phyloP scores from a whole-genome alignment of 345 rosid species.

The Turnera subulata region DNA sequence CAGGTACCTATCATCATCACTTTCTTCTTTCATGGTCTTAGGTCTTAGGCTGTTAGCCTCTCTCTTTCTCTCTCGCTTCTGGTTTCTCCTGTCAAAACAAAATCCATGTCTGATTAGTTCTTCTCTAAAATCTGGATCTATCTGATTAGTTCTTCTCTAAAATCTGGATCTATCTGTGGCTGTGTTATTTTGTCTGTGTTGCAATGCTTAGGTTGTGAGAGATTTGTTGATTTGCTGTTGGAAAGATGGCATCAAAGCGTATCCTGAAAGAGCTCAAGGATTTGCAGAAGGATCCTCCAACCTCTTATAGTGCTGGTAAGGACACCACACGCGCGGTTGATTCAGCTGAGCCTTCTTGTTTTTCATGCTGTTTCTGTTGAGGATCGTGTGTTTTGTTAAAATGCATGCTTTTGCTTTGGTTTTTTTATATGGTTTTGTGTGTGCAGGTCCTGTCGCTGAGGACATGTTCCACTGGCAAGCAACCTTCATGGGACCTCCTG shows the following conservation, averaged over 20 bases:
- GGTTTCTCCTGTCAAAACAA: too few species aligned
- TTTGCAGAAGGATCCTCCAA: conserved; percentile 50
- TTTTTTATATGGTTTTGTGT: neutral
- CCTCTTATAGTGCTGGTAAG: conserved; percentile 51
- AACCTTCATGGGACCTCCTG: conserved; percentile 42
- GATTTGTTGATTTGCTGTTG: too few species aligned
- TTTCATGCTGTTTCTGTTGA: neutral
- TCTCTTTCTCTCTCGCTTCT: neutral
- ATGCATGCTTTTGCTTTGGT: too few species aligned
- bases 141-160: neutral
- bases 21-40: too few species aligned
- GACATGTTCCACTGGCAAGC: conserved; percentile 49
- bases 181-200: neutral
- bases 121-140: neutral
- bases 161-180: too few species aligned
- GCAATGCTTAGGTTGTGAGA: neutral
- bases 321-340: too few species aligned
- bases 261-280: conserved; percentile 35
- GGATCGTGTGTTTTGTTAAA: neutral
- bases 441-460: conserved; percentile 39
- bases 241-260: conserved; percentile 42
- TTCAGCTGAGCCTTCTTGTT: too few species aligned
- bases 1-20: too few species aligned
- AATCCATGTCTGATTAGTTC: too few species aligned
- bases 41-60: too few species aligned